Conservation (phyloP, 2,329 filamentous ascomycete genomes). For the Leptosphaerulina australis region DNA sequence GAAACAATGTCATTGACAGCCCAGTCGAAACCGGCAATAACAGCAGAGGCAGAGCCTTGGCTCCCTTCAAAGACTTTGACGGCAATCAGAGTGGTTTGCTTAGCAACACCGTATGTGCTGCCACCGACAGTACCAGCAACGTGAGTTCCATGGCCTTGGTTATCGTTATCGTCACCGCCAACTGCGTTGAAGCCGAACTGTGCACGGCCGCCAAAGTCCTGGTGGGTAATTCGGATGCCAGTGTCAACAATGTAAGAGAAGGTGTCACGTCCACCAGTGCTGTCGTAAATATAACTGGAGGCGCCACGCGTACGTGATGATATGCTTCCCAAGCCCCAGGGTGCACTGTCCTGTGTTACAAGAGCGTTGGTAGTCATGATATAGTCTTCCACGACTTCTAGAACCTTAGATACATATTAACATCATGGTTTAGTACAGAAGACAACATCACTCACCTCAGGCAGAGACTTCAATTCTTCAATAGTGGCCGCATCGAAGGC, state of each 20-base stretch:
- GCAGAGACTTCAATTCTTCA: constrained; percentile 36
- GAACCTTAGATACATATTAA: constrained; percentile 20
- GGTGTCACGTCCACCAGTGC: constrained; percentile 30
- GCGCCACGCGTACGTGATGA: constrained; percentile 31
- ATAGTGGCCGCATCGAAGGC: constrained; percentile 39
- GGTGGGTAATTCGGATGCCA: constrained; percentile 63
- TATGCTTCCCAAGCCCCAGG: constrained; percentile 41
- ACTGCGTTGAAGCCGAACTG: constrained; percentile 40
- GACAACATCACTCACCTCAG: constrained; percentile 26
- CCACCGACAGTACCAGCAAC: constrained; percentile 42
- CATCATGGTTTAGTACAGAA: background rate
- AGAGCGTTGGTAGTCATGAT: constrained; percentile 33
- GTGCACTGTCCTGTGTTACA: constrained; percentile 28
- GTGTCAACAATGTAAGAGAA: constrained; percentile 67
- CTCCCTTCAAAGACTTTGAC: constrained; percentile 45
- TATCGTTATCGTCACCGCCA: constrained; percentile 28
- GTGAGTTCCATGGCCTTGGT: constrained; percentile 44
- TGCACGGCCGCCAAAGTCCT: constrained; percentile 42
- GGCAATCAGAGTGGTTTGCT: constrained; percentile 42
- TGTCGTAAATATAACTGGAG: constrained; percentile 37
- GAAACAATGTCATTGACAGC: constrained; percentile 43
- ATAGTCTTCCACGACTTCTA: constrained; percentile 36
- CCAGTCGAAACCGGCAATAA: constrained; percentile 44
- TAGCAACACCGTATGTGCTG: constrained; percentile 42
- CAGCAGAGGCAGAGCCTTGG: constrained; percentile 26